These are phyloP conservation scores for Kwoniella mangroviensis DNA, from an alignment of 768 basidiomycete genomes.

Conservation along the genomic window DNA sequence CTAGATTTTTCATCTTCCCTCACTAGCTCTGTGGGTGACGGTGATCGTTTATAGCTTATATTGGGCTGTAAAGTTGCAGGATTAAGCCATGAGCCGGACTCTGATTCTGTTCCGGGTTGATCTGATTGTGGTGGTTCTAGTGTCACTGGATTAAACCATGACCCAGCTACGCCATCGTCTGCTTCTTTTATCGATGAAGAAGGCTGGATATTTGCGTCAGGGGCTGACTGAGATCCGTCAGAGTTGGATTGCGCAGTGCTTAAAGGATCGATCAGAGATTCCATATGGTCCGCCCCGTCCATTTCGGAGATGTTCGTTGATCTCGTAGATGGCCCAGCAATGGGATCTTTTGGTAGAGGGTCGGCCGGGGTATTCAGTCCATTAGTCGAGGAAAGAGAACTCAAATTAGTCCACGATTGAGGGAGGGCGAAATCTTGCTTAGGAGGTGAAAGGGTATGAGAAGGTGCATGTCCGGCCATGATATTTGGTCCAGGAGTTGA, in stretches of 20 bases:
- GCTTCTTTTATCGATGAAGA: too few relatives aligned
- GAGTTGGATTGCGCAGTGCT: too few relatives aligned
- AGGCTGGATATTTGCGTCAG: background rate
- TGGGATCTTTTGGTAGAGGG: too few relatives aligned
- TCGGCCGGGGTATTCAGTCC: too few relatives aligned
- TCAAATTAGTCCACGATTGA: background rate
- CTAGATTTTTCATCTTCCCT: conserved; percentile 11
- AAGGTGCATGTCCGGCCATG: background rate
- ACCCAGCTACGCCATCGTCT: background rate
- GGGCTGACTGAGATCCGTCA: too few relatives aligned
- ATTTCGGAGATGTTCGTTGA: too few relatives aligned
- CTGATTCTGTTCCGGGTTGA: background rate
- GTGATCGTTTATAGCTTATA: background rate
- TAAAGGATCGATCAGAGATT: too few relatives aligned
- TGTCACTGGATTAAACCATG: background rate
- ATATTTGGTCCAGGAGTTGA: background rate
- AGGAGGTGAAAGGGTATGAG: background rate
- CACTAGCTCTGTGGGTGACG: conserved; percentile 5
- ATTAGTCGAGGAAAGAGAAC: background rate
- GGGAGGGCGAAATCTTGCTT: background rate
- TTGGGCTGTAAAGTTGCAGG: background rate
- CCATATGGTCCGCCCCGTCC: too few relatives aligned
- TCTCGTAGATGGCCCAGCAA: too few relatives aligned
- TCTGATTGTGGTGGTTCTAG: background rate
- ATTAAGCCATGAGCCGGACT: conserved; percentile 23